Evolutionary conservation across 805 yeast genomes (phyloP), one percentile per base, ranked within the genome.

Genomic region (Wickerhamiella spandovensis): DNA sequence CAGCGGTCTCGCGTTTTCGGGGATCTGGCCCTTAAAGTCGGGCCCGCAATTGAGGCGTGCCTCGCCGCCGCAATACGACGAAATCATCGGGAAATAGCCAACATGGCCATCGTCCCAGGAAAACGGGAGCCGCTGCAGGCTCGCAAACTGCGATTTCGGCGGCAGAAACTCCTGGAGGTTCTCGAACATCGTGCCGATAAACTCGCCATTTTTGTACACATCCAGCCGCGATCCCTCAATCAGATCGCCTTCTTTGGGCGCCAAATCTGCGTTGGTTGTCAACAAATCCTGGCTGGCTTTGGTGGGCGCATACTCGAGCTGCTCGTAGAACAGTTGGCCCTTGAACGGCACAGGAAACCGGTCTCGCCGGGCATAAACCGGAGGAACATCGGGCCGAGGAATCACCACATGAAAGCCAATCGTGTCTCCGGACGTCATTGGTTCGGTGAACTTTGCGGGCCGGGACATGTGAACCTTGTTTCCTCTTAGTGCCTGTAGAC

Each of bases 61-160:
- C 9, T 75, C 68, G 0, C 97, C 97, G 2, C 82, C 82, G 56
- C 78, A 78, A 62, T 78, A 92, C 23, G 83, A 84, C 49, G 95
- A 84, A 32, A 86, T 72, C 69, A 88, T 85, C 1, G 98, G 97
- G 66, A 81, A 92, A 63, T 92, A 92, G 0, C 97, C 98, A 49
- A 87, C 67, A 43, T 78, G 69, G 0, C 95, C 95, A 62, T 92
- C 96, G 62, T 92, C 94, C 53, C 54, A 51, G 5, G 39, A 15
- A 13, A 35, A 35, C 20, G 39, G 39, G 8, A 35, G 39, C 20
- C 20, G 17, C 20, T 35, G 39, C 9, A 35, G 20, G 44, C 58
- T 46, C 38, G 60, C 61, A 51, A 53, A 68, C 44, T 60, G 80
- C 41, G 89, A 77, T 51, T 81, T 72, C 2, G 95, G 89, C 0